Percentiles rank a stretch among this genome's conserved stretches.
These are phyloP conservation scores for Pichia nanzhaoensis DNA, from an alignment of 805 yeast genomes.

Conservation along the genomic window DNA sequence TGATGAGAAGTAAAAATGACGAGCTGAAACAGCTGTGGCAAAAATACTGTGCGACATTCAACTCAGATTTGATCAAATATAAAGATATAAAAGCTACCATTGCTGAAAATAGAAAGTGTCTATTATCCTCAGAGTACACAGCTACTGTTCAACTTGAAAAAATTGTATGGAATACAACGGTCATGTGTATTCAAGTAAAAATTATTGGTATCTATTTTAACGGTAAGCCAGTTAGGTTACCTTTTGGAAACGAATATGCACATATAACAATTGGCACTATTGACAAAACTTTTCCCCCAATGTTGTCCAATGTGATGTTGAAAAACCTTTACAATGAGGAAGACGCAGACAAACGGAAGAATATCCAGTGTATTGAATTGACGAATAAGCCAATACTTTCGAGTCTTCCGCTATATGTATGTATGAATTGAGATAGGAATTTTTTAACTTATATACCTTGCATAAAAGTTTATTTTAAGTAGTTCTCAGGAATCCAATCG, in stretches of 20 bases:
- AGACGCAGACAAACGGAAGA: conserved; percentile 7
- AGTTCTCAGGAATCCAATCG: neutral
- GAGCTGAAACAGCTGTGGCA: conserved; percentile 16
- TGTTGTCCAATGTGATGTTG: conserved; percentile 40
- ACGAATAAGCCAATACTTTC: conserved; percentile 7
- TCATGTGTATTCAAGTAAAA: conserved; percentile 50
- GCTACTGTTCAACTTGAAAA: conserved; percentile 38
- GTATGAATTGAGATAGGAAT: neutral
- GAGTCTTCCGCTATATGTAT: conserved; percentile 19
- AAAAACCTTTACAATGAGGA: conserved; percentile 18
- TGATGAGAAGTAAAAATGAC: conserved; percentile 15
- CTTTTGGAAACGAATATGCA: conserved; percentile 38
- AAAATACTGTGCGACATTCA: conserved; percentile 11
- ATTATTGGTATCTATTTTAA: conserved; percentile 17
- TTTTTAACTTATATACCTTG: too few species aligned
- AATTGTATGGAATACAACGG: conserved; percentile 43
- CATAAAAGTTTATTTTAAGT: too few species aligned
- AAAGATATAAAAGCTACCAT: neutral
- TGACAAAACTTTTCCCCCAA: conserved; percentile 40
- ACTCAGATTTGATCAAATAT: neutral
- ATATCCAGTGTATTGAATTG: conserved; percentile 14
- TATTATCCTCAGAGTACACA: conserved; percentile 16
- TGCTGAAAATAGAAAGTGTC: conserved; percentile 4
- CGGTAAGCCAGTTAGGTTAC: conserved; percentile 8
- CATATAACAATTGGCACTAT: conserved; percentile 75